A percentile compares a stretch with the other conserved stretches of the same genome.
Evolutionary conservation across 1,284 basidiomycete species (phyloP).

Genomic region (Cryptococcus sp.): DNA sequence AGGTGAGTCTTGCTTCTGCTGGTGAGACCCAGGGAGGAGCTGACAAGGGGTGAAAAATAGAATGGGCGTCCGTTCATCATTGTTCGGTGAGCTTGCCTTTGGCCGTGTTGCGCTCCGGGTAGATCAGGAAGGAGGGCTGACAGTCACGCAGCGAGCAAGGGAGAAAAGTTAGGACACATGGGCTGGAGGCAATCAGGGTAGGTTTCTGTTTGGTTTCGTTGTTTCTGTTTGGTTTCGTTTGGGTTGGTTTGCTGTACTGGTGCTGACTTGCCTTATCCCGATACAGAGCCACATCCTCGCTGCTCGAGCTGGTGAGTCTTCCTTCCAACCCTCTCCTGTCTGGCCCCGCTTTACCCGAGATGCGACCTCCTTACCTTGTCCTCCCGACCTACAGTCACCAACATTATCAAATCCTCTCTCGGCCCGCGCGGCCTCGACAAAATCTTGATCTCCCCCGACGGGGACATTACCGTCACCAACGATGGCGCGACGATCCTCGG

Average conservation of each 20-base stretch:
- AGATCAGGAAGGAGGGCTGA: neutral
- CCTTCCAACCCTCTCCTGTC: no score
- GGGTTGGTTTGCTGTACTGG: no score
- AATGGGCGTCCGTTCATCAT: conserved; percentile 98
- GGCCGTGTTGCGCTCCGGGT: neutral
- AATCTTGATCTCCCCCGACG: conserved; percentile 97
- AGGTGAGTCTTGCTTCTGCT: conserved; percentile 56
- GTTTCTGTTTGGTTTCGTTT: no score
- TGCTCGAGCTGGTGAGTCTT: conserved; percentile 56
- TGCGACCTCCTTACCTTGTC: neutral
- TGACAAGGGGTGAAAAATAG: conserved; percentile 50
- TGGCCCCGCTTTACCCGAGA: neutral
- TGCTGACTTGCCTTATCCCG: neutral
- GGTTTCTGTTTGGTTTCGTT: conserved; percentile 22
- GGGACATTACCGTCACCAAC: conserved; percentile 98
- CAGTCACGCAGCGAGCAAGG: conserved; percentile 67
- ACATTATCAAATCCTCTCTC: conserved; percentile 91
- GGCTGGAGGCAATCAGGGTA: conserved; percentile 94
- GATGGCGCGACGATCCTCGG: conserved; percentile 94
- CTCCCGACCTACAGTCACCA: conserved; percentile 62
- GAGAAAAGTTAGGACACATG: conserved; percentile 91
- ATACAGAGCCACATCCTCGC: conserved; percentile 87
- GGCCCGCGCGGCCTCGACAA: conserved; percentile 97
- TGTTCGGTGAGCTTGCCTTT: conserved; percentile 54
- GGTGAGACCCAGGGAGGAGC: neutral